Evolutionary conservation across 2,329 filamentous ascomycete species (phyloP).

Genomic region (Bertia moriformis): DNA sequence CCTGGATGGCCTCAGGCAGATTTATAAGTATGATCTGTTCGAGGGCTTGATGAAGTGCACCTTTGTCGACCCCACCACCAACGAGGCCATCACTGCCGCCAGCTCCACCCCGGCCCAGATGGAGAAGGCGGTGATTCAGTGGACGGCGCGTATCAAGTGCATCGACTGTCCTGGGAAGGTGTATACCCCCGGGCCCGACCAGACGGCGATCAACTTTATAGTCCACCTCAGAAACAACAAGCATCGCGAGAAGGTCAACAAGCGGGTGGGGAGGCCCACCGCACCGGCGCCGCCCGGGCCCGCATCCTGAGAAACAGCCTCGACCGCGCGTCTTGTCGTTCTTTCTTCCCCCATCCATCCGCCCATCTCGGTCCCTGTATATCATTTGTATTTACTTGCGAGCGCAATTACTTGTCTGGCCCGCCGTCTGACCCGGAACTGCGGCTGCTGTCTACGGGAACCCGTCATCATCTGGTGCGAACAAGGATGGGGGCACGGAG

Average conservation of each 20-base stretch:
- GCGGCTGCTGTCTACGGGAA: too few species aligned
- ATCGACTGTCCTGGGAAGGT: constrained; percentile 85
- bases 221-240: constrained; percentile 75
- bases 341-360: too few species aligned
- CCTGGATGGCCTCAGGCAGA: constrained; percentile 42
- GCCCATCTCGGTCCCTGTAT: too few species aligned
- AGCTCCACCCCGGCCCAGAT: constrained; percentile 34
- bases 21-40: constrained; percentile 69
- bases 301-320: not conserved
- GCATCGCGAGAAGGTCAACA: constrained; percentile 60
- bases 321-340: too few species aligned
- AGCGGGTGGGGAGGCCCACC: constrained; percentile 19
- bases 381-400: too few species aligned
- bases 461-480: too few species aligned
- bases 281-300: not conserved
- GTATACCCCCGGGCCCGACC: constrained; percentile 78
- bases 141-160: constrained; percentile 78
- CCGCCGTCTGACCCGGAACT: too few species aligned
- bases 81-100: constrained; percentile 37
- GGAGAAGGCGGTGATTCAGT: too few species aligned
- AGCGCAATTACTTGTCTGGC: too few species aligned
- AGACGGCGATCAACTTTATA: constrained; percentile 79
- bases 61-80: constrained; percentile 60
- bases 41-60: constrained; percentile 85
- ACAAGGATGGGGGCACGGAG: too few species aligned